phyloP scores from a whole-genome alignment of 2,329 filamentous ascomycete species.

The Pleurostoma richardsiae region DNA sequence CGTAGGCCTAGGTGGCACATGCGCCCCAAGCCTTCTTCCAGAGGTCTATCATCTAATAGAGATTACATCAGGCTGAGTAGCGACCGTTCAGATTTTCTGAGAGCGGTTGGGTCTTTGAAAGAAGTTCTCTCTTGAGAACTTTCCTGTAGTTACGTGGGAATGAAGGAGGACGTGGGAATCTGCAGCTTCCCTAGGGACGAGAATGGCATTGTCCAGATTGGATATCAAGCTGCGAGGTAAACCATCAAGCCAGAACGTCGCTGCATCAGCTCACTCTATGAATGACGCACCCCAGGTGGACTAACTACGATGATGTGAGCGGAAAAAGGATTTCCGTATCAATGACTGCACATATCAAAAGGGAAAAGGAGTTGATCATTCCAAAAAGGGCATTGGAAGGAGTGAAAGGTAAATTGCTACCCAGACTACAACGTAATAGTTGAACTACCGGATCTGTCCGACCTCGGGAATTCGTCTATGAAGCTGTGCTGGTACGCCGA shows the following conservation, averaged over 20 bases:
- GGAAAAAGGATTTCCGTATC: neutral
- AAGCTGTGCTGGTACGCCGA: conserved; percentile 21
- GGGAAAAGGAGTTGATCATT: neutral
- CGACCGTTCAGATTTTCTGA: neutral
- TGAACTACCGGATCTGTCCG: conserved; percentile 2
- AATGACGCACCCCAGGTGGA: neutral
- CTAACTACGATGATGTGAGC: conserved; percentile 1
- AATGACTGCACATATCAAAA: neutral
- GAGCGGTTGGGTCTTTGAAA: conserved; percentile 7
- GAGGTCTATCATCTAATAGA: conserved; percentile 1
- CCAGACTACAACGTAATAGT: neutral
- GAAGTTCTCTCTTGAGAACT: conserved; percentile 1
- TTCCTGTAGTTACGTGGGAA: conserved; percentile 1
- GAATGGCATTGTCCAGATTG: conserved; percentile 4
- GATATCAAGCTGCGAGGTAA: conserved; percentile 3
- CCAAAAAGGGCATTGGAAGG: neutral
- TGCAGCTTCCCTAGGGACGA: conserved; percentile 4
- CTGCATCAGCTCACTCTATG: too few relatives aligned
- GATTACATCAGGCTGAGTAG: conserved; percentile 1
- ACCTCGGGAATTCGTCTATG: conserved; percentile 3
- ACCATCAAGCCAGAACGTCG: neutral
- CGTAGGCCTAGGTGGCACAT: neutral
- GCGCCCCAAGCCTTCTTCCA: conserved; percentile 1
- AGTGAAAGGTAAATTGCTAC: neutral
- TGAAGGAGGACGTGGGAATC: conserved; percentile 5